Evolutionary conservation across 179 eudicot species (phyloP).

Genomic region (Sideroxylon spinosum): DNA sequence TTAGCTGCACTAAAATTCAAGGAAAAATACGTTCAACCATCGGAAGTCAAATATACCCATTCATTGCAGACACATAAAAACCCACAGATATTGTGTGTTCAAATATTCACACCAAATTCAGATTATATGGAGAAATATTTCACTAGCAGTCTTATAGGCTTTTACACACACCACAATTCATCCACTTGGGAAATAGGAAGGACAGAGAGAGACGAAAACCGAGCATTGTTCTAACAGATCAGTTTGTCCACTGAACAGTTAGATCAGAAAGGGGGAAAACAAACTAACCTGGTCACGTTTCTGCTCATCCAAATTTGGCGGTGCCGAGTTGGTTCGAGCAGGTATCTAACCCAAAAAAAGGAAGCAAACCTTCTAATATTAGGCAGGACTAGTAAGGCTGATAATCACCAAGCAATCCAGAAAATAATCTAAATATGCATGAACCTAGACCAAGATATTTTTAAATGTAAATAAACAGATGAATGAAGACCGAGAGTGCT

Average conservation of each 20-base stretch:
- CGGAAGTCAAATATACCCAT: not conserved
- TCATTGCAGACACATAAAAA: not conserved
- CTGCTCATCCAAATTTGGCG: conserved; percentile 88
- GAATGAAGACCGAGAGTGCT: not conserved
- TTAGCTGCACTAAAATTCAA: not conserved
- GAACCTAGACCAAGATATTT: not conserved
- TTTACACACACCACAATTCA: not conserved
- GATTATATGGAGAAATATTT: not conserved
- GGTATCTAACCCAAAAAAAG: conserved; percentile 51
- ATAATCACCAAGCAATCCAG: not conserved
- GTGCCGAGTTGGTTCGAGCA: conserved; percentile 94
- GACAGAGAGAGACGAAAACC: not conserved
- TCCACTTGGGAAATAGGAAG: not conserved
- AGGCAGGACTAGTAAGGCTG: not conserved
- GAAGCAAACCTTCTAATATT: not conserved
- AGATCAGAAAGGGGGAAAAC: conserved; percentile 1
- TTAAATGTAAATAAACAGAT: conserved; percentile 1
- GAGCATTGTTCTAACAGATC: not conserved
- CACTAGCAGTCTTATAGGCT: not conserved
- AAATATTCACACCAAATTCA: not conserved
- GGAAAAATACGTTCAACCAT: not conserved
- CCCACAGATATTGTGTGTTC: not conserved
- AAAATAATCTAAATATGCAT: not conserved
- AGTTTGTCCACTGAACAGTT: not conserved
- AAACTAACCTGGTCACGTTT: conserved; percentile 66